Evolutionary conservation across 2,329 filamentous ascomycete genomes (phyloP), one percentile per base, ranked within the genome.

Genomic region (Fusarium lateritium): DNA sequence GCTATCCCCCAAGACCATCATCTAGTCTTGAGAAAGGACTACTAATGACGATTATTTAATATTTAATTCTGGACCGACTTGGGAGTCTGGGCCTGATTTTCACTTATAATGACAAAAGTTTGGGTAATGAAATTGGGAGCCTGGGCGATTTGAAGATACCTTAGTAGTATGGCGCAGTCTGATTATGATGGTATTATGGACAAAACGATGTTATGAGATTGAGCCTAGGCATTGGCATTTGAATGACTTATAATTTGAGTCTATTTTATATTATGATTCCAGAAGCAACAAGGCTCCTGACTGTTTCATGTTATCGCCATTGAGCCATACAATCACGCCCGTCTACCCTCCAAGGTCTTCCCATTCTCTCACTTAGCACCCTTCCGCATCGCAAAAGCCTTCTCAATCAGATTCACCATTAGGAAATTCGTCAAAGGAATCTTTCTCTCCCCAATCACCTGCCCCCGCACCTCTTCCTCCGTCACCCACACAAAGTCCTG

Each of bases 401-500:
- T 75, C 24, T 75, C 52, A 10, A 81, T 57, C 33, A 76, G 24
- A 26, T 63, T 76, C 45, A 55, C 68, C 61, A 76, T 74, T 45
- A 75, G 55, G 10, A 40, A n/a, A 50, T 70, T 75, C 34, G 79
- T 79, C 56, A 81, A 60, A 4, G 75, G 73, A 38, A 81, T 76
- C 58, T 70, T 57, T 51, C 65, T 72, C 26, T 75, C 75, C n/a
- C 62, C 75, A 10, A 71, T 60, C 55, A 39, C 73, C 61, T 76
- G 72, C 8, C n/a, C 63, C 62, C 50, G 59, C 7, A 79, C 76
- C 67, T 83, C 80, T 17, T 78, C 78, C 73, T 81, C 78, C 1
- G 75, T 75, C 11, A 77, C 81, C 81, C 81, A 83, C 13, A 78
- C 69, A 55, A 65, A 82, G 21, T 75, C 76, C 72, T 79, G 76